These are phyloP conservation scores for Tieghemostelium lacteum DNA, from an alignment of 78 protist species.

Conservation along the genomic window DNA sequence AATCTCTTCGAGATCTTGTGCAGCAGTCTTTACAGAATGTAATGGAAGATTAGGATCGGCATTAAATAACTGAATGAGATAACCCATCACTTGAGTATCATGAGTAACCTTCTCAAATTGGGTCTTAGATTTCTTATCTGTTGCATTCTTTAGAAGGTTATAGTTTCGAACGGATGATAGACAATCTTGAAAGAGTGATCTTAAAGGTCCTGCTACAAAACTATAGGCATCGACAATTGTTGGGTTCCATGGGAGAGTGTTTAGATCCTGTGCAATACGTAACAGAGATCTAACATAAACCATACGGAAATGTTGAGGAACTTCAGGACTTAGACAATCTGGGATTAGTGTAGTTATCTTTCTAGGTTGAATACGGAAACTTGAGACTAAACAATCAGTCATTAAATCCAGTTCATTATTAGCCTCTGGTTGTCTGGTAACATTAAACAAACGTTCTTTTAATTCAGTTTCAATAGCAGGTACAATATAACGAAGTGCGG, in stretches of 20 bases:
- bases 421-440: conserved; percentile 19
- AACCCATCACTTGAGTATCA: conserved; percentile 60
- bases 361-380: conserved; percentile 41
- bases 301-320: conserved; percentile 58
- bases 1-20: conserved; percentile 68
- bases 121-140: conserved; percentile 45
- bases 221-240: conserved; percentile 43
- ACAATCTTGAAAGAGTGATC: conserved; percentile 28
- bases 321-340: background rate
- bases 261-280: conserved; percentile 38
- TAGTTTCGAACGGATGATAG: conserved; percentile 10
- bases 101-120: conserved; percentile 58
- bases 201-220: conserved; percentile 32
- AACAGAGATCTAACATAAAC: conserved; percentile 46
- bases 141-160: background rate
- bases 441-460: conserved; percentile 47
- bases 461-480: conserved; percentile 70
- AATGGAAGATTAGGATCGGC: conserved; percentile 72
- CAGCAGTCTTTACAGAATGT: conserved; percentile 43
- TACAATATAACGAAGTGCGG: conserved; percentile 78
- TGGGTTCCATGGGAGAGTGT: conserved; percentile 73
- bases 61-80: conserved; percentile 39
- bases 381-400: conserved; percentile 46
- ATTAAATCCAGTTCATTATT: conserved; percentile 57
- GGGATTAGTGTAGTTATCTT: conserved; percentile 9